phyloP scores from a whole-genome alignment of 1,139 yeast genomes.

The Yamadazyma dushanensis region DNA sequence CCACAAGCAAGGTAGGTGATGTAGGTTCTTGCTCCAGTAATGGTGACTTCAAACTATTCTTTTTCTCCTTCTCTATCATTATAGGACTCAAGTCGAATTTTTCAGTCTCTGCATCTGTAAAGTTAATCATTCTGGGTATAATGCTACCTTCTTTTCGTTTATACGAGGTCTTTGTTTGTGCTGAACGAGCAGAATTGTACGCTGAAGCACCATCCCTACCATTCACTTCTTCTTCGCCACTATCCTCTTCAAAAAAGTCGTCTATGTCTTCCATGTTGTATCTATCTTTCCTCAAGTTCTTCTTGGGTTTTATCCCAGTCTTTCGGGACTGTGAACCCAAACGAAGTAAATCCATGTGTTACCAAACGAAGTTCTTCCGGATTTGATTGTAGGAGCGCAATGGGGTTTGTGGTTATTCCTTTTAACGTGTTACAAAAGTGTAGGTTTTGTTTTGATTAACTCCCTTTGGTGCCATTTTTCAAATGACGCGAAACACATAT shows the following conservation, averaged over 20 bases:
- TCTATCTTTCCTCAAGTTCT: slow-evolving; percentile 57
- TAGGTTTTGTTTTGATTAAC: slow-evolving; percentile 4
- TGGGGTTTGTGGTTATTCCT: neutral
- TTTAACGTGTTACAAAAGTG: neutral
- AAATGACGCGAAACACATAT: slow-evolving; percentile 3
- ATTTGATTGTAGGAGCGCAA: too few species aligned
- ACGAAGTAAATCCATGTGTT: slow-evolving; percentile 53
- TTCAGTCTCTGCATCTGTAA: slow-evolving; percentile 40
- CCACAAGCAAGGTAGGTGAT: slow-evolving; percentile 8
- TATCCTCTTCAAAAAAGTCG: slow-evolving; percentile 54
- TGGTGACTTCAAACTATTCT: slow-evolving; percentile 11
- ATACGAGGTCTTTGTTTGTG: neutral
- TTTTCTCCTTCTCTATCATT: slow-evolving; percentile 22
- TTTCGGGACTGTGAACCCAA: slow-evolving; percentile 59
- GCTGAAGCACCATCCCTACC: too few species aligned
- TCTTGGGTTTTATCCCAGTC: slow-evolving; percentile 56
- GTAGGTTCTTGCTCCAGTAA: slow-evolving; percentile 11
- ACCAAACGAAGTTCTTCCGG: too few species aligned
- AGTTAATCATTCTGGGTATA: slow-evolving; percentile 38
- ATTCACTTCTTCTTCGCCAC: slow-evolving; percentile 2
- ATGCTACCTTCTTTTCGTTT: slow-evolving; percentile 5
- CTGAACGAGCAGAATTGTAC: neutral
- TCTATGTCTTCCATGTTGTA: slow-evolving; percentile 79
- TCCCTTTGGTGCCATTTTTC: slow-evolving; percentile 1
- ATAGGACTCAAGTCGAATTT: slow-evolving; percentile 34